These are phyloP conservation scores for Medicago truncatula DNA, from an alignment of 306 rosid genomes.

Conservation along the genomic window DNA sequence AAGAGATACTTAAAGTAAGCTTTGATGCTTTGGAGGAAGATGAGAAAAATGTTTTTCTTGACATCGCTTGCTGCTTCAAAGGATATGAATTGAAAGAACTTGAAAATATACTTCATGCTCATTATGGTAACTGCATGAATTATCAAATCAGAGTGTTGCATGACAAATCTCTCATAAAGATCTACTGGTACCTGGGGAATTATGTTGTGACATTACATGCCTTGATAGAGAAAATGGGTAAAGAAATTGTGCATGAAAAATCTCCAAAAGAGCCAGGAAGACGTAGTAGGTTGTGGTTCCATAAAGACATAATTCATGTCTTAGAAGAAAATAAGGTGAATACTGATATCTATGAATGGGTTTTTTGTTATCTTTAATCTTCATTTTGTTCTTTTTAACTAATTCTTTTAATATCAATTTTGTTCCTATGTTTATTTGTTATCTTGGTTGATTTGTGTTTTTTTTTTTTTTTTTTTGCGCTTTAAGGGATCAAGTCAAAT, in stretches of 20 bases:
- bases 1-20: neutral
- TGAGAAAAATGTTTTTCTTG: neutral
- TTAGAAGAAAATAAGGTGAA: too few relatives aligned
- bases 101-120: neutral
- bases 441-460: neutral
- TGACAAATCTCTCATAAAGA: neutral
- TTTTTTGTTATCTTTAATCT: neutral
- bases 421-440: neutral
- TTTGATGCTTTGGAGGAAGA: neutral
- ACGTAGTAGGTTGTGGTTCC: neutral
- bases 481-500: slow-evolving; percentile 1
- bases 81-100: neutral
- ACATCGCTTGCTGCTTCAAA: neutral
- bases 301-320: too few relatives aligned
- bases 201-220: slow-evolving; percentile 11
- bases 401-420: neutral
- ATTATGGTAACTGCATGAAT: neutral
- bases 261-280: slow-evolving; percentile 1
- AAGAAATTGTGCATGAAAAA: slow-evolving; percentile 1
- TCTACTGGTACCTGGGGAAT: too few relatives aligned
- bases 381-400: neutral
- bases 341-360: too few relatives aligned
- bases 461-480: neutral
- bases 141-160: neutral
- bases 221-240: slow-evolving; percentile 11